phyloP scores from a whole-genome alignment of 2,329 filamentous ascomycete species.

The Pseudopyricularia javanii region DNA sequence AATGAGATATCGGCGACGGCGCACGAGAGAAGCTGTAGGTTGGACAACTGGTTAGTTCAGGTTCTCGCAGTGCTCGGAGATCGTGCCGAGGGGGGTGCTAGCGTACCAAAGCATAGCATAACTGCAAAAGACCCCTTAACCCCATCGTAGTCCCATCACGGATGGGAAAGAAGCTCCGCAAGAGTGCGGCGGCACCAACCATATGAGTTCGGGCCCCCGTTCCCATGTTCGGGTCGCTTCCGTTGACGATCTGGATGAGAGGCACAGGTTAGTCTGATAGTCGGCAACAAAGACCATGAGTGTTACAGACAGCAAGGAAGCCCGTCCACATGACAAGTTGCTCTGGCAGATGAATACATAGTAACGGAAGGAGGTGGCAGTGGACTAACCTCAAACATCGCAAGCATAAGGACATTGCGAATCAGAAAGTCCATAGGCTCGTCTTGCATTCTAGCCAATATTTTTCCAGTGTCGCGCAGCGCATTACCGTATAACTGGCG shows the following conservation, averaged over 20 bases:
- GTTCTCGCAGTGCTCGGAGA: not conserved
- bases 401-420: slow-evolving; percentile 42
- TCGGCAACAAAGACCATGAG: not conserved
- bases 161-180: slow-evolving; percentile 31
- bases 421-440: slow-evolving; percentile 31
- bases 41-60: not conserved
- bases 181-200: slow-evolving; percentile 45
- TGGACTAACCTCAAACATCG: slow-evolving; percentile 46
- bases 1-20: slow-evolving; percentile 25
- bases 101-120: slow-evolving; percentile 42
- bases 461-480: slow-evolving; percentile 31
- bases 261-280: slow-evolving; percentile 1
- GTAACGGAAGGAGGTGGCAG: not conserved
- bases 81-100: too few species aligned
- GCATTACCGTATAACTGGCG: slow-evolving; percentile 41
- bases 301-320: too few species aligned
- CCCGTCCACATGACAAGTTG: too few species aligned
- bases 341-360: too few species aligned
- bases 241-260: slow-evolving; percentile 26
- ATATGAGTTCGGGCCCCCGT: slow-evolving; percentile 44
- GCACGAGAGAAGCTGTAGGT: slow-evolving; percentile 28
- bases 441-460: slow-evolving; percentile 21
- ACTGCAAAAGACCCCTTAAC: slow-evolving; percentile 38
- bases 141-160: slow-evolving; percentile 25
- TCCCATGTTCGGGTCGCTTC: slow-evolving; percentile 21